Conservation (phyloP, 1,284 basidiomycete genomes). For the Chalciporus piperatoides region DNA sequence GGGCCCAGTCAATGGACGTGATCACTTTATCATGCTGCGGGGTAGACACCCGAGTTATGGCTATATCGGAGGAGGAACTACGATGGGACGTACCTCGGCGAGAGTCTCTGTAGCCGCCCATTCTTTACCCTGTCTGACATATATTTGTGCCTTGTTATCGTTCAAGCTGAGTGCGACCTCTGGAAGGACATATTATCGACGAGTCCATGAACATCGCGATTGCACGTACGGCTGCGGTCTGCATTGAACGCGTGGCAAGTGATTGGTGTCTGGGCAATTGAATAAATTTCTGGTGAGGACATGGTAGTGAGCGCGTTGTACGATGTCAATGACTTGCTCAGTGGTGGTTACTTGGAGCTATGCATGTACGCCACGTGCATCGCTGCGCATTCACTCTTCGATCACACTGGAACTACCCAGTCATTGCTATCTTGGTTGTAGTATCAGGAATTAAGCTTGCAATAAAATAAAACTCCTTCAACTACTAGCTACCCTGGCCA, state of each 20-base stretch:
- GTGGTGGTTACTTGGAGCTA: not conserved
- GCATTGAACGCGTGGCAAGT: slow-evolving; percentile 92
- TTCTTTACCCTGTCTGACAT: slow-evolving; percentile 58
- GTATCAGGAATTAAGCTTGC: no score
- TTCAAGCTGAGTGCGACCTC: slow-evolving; percentile 93
- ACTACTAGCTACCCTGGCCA: no score
- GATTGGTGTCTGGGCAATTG: slow-evolving; percentile 79
- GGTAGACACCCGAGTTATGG: not conserved
- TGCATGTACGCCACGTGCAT: not conserved
- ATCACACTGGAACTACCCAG: not conserved
- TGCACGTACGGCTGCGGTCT: slow-evolving; percentile 74
- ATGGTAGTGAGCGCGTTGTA: slow-evolving; percentile 38
- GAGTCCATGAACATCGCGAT: slow-evolving; percentile 2
- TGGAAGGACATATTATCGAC: slow-evolving; percentile 34
- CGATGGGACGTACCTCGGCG: slow-evolving; percentile 62
- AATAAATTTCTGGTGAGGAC: slow-evolving; percentile 74
- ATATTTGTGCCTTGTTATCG: slow-evolving; percentile 86
- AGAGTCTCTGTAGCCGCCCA: slow-evolving; percentile 84
- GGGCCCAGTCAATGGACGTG: slow-evolving; percentile 99
- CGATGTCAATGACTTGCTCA: not conserved
- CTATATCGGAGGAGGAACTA: not conserved
- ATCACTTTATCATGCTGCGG: slow-evolving; percentile 94
- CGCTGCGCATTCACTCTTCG: not conserved
- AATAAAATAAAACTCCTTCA: no score
- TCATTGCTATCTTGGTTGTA: not conserved